Percentiles rank a stretch among this genome's conserved stretches.
Conservation (phyloP, 23 red algal genomes). For the Gracilaria domingensis region DNA sequence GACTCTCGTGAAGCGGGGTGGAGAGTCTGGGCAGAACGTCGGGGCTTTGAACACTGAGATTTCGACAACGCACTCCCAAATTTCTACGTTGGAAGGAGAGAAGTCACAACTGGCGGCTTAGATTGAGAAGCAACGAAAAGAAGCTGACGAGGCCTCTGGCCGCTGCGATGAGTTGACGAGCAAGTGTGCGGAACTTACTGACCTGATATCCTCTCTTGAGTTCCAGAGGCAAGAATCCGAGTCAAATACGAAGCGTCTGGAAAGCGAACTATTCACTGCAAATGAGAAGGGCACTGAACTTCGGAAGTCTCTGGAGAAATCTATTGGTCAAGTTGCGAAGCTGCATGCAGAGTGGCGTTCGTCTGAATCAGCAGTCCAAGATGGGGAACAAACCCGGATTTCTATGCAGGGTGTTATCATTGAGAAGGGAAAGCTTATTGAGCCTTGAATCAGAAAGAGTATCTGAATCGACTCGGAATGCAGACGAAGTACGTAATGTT, state of each 20-base stretch:
- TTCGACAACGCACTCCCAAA: not conserved
- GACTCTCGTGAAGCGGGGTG: not conserved
- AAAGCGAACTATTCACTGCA: conserved; percentile 1
- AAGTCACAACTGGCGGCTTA: not conserved
- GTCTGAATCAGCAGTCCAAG: not conserved
- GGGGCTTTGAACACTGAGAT: not conserved
- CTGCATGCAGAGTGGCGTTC: not conserved
- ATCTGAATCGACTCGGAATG: not conserved
- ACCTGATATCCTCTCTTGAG: conserved; percentile 11
- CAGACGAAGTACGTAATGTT: not conserved
- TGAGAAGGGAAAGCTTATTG: conserved; percentile 16
- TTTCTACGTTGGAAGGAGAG: not conserved
- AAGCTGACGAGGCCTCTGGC: not conserved
- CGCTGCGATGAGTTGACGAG: conserved; percentile 18
- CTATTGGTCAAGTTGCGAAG: conserved; percentile 12
- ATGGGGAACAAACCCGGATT: not conserved
- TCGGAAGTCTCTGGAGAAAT: conserved; percentile 2
- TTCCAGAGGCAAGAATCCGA: not conserved
- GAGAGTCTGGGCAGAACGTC: not conserved
- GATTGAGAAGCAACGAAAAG: not conserved
- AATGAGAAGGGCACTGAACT: conserved; percentile 21
- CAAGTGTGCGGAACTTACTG: conserved; percentile 4
- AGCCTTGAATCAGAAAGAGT: not conserved
- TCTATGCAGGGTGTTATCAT: conserved; percentile 18
- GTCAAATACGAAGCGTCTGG: conserved; percentile 1